Base-by-base conservation (phyloP, 192 early-diverging fungal genomes). In the Backusella liffmaniae region DNA sequence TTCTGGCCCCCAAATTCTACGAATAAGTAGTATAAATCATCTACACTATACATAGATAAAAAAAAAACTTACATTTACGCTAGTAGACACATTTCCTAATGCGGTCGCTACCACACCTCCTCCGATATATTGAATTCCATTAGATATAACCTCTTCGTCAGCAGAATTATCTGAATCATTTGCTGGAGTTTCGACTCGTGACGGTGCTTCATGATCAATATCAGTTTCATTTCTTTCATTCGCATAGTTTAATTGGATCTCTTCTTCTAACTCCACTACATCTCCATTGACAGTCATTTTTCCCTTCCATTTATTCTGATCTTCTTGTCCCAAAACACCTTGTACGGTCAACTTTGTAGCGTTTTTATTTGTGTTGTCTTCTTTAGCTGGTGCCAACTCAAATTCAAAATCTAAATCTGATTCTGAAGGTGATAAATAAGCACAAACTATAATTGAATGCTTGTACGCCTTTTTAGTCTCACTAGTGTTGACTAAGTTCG, bases 251-350 rank as follows among this genome's bases (percentile, higher is more conserved):
- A 80, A 35, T 16, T 51, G 42, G 5, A 56, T 68, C 15, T 76
- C 79, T 26, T 70, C 36, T 6, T 67, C 75, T 9, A 80, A 13
- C 12, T n/a, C 29, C 21, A 72, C 36, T 21, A 70, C 79, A 62
- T 59, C 39, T 5, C 79, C 79, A 67, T 81, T 81, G 29, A 81
- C 72, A n/a, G 73, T 29, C 12, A 59, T 74, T 32, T 70, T 65
- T 4, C 80, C 73, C 35, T 75, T 70, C 68, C 72, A 75, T 30
- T 78, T 68, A 67, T 82, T 73, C 6, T 76, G 62, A 18, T 69
- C 67, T 7, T 74, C 78, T 32, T 78, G 77, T 13, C 73, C 80
- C 23, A 82, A 62, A 0, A 78, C 67, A 37, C 68, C 76, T 34
- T 44, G 72, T 9, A 78, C 77, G 9, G 80, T 82, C 32, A 82